Evolutionary conservation across 768 basidiomycete species (phyloP).

Genomic region (Mycena metata): DNA sequence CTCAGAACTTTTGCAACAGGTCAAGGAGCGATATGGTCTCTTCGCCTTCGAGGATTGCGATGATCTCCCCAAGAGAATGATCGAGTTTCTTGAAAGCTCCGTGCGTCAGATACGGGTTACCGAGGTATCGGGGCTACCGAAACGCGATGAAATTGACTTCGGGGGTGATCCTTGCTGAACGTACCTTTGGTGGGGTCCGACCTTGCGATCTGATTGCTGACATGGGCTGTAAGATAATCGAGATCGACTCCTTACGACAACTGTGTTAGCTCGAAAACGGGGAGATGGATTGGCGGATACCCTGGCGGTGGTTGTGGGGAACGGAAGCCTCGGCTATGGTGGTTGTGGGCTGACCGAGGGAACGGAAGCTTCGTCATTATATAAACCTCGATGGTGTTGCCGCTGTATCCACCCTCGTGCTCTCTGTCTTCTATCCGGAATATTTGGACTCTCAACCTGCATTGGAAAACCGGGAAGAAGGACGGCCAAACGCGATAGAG

Average conservation of each 20-base stretch:
- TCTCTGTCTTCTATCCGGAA: no score
- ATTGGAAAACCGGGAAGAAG: no score
- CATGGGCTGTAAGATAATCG: conserved; percentile 13
- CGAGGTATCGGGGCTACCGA: conserved; percentile 48
- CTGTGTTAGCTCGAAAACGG: conserved; percentile 13
- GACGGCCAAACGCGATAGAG: no score
- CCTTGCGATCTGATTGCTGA: no score
- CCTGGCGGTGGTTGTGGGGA: no score
- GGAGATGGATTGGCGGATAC: conserved; percentile 19
- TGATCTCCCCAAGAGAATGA: conserved; percentile 57
- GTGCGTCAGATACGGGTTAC: conserved; percentile 63
- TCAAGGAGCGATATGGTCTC: conserved; percentile 52
- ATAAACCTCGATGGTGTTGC: no score
- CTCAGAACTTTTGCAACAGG: conserved; percentile 55
- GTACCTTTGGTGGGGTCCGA: conserved; percentile 53
- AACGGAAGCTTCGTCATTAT: no score
- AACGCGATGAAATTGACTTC: conserved; percentile 8
- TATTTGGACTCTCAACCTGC: no score
- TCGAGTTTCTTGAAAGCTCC: conserved; percentile 60
- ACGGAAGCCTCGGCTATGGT: conserved; percentile 34
- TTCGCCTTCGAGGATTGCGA: conserved; percentile 60
- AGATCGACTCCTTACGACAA: conserved; percentile 31
- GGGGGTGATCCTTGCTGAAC: not conserved
- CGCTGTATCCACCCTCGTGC: no score
- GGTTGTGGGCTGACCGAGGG: conserved; percentile 9